Evolutionary conservation across 2,329 filamentous ascomycete genomes (phyloP).

Genomic region (Plectosphaerella cucumerina): DNA sequence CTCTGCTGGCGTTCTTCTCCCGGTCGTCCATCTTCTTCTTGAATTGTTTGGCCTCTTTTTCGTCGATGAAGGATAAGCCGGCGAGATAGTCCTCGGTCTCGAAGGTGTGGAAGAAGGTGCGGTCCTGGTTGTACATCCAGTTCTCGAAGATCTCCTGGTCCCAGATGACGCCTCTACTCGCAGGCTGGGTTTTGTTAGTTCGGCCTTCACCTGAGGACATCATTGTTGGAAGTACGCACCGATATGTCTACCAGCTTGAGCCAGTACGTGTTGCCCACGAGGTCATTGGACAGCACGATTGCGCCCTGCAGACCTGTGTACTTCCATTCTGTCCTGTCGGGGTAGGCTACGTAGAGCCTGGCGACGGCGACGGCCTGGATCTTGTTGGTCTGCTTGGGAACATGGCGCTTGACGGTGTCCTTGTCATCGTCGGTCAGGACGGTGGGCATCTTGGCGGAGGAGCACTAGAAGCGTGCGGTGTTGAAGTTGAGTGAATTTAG

Average conservation of each 20-base stretch:
- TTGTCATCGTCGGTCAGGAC: conserved; percentile 90
- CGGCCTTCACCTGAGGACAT: conserved; percentile 9
- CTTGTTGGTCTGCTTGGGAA: conserved; percentile 94
- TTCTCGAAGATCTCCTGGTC: conserved; percentile 97
- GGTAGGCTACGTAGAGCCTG: conserved; percentile 88
- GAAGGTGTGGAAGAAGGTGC: conserved; percentile 96
- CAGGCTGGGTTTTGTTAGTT: conserved; percentile 46
- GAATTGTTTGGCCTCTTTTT: conserved; percentile 96
- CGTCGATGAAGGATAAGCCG: conserved; percentile 87
- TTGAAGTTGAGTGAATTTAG: neutral
- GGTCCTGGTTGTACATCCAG: conserved; percentile 93
- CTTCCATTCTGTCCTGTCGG: conserved; percentile 81
- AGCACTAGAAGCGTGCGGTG: neutral
- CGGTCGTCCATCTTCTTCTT: conserved; percentile 96
- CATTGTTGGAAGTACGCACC: conserved; percentile 48
- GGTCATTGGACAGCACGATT: conserved; percentile 84
- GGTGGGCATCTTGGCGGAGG: conserved; percentile 46
- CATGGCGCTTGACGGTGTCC: conserved; percentile 89
- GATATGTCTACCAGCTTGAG: conserved; percentile 96
- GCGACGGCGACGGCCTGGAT: conserved; percentile 94
- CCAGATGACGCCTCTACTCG: conserved; percentile 84
- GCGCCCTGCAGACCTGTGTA: conserved; percentile 93
- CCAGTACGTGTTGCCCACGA: conserved; percentile 95
- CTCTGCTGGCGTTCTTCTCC: conserved; percentile 92
- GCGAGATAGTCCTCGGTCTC: conserved; percentile 91